Percentiles rank a stretch among this genome's conserved stretches.
Conservation (phyloP, 1,139 yeast genomes). For the Blastobotrys malaysiensis region DNA sequence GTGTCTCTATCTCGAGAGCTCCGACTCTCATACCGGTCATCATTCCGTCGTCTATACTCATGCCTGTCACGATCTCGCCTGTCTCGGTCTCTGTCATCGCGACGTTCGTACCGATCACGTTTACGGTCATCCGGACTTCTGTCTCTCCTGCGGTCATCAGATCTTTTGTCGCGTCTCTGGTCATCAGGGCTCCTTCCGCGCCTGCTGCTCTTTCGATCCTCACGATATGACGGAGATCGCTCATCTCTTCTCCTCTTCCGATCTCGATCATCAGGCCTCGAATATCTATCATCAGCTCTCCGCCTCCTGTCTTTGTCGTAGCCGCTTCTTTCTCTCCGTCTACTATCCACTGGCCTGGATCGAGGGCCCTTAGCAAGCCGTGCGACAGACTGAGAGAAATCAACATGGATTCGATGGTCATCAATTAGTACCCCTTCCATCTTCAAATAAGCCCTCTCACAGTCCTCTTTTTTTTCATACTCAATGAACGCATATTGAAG, state of each 20-base stretch:
- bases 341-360: not conserved
- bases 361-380: conserved; percentile 13
- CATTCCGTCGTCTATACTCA: conserved; percentile 6
- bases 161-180: not conserved
- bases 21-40: not conserved
- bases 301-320: conserved; percentile 1
- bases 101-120: conserved; percentile 1
- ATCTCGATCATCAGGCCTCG: not conserved
- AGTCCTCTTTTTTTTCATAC: conserved; percentile 42
- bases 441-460: conserved; percentile 56
- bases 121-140: conserved; percentile 3
- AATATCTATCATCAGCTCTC: not conserved
- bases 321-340: conserved; percentile 3
- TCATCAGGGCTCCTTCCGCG: not conserved
- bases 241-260: not conserved
- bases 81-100: conserved; percentile 6
- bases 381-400: conserved; percentile 56
- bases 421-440: conserved; percentile 60
- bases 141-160: conserved; percentile 8
- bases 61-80: conserved; percentile 10
- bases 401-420: conserved; percentile 59
- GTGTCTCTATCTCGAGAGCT: not conserved
- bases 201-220: not conserved
- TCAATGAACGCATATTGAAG: conserved; percentile 61
- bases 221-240: not conserved